These are phyloP conservation scores for Parachlorella kessleri DNA, from an alignment of 139 green algal species.

Conservation along the genomic window DNA sequence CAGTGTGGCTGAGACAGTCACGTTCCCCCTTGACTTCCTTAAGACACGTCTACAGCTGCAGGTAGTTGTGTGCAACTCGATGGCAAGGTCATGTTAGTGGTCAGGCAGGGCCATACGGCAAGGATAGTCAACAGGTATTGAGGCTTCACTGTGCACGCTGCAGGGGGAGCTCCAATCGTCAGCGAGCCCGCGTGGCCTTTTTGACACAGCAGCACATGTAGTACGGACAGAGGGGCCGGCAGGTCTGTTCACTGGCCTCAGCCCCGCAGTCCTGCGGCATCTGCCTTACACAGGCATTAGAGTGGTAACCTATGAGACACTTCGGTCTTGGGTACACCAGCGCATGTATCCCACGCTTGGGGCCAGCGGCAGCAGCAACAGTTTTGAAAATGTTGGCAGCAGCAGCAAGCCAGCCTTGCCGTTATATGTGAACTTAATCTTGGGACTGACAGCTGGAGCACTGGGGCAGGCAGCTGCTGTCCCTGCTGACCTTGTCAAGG, in stretches of 20 bases:
- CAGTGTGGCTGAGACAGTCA: constrained; percentile 41
- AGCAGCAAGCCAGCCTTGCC: too few relatives aligned
- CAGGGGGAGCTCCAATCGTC: too few relatives aligned
- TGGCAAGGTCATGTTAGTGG: too few relatives aligned
- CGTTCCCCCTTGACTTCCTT: constrained; percentile 62
- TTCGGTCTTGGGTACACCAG: constrained; percentile 18
- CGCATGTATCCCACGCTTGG: not conserved
- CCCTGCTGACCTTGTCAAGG: constrained; percentile 74
- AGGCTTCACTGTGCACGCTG: too few relatives aligned
- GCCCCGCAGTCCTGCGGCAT: constrained; percentile 57
- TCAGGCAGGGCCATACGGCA: too few relatives aligned
- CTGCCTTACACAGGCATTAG: constrained; percentile 64
- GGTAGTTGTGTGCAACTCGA: too few relatives aligned
- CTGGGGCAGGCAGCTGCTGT: constrained; percentile 66
- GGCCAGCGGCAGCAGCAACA: too few relatives aligned
- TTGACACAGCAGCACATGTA: constrained; percentile 24
- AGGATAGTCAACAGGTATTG: too few relatives aligned
- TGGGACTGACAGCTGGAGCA: constrained; percentile 55
- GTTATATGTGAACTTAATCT: constrained; percentile 21
- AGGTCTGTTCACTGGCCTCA: constrained; percentile 57
- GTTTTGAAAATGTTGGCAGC: too few relatives aligned
- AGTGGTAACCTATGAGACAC: constrained; percentile 59
- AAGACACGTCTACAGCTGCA: constrained; percentile 71
- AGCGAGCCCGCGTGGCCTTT: too few relatives aligned
- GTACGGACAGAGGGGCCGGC: constrained; percentile 38